These are phyloP conservation scores for Raphidocelis subcapitata DNA, from an alignment of 139 green algal genomes.

Conservation along the genomic window DNA sequence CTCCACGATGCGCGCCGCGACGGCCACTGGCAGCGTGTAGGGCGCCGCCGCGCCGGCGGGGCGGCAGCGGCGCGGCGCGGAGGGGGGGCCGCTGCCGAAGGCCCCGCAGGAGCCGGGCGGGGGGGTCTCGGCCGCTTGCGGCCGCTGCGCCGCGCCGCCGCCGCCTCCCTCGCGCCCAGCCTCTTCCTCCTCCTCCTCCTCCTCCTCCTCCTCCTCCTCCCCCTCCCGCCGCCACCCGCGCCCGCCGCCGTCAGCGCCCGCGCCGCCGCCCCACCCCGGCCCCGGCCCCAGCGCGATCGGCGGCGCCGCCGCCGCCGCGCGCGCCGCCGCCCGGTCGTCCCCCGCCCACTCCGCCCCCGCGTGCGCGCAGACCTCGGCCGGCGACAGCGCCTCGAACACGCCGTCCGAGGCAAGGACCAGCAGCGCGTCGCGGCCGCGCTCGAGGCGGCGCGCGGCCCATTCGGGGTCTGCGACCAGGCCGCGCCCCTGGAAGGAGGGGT, in stretches of 20 bases:
- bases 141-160: background rate
- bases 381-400: constrained; percentile 36
- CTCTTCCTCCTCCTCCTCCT: background rate
- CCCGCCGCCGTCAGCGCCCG: too few relatives aligned
- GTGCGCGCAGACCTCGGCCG: constrained; percentile 39
- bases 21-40: constrained; percentile 8
- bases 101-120: background rate
- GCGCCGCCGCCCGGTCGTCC: background rate
- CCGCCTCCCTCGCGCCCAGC: background rate
- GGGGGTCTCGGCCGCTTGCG: background rate
- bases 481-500: constrained; percentile 27
- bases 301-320: constrained; percentile 12
- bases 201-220: constrained; percentile 2
- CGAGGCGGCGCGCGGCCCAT: background rate
- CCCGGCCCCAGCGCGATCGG: constrained; percentile 33
- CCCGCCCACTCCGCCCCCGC: constrained; percentile 21
- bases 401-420: constrained; percentile 53
- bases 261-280: background rate
- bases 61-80: background rate
- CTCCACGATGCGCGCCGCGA: constrained; percentile 32
- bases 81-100: background rate
- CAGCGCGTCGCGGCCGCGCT: constrained; percentile 1
- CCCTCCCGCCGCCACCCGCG: background rate
- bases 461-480: background rate
- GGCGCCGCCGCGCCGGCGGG: background rate